Evolutionary conservation across 805 yeast genomes (phyloP).

Genomic region (Metschnikowia shivogae): DNA sequence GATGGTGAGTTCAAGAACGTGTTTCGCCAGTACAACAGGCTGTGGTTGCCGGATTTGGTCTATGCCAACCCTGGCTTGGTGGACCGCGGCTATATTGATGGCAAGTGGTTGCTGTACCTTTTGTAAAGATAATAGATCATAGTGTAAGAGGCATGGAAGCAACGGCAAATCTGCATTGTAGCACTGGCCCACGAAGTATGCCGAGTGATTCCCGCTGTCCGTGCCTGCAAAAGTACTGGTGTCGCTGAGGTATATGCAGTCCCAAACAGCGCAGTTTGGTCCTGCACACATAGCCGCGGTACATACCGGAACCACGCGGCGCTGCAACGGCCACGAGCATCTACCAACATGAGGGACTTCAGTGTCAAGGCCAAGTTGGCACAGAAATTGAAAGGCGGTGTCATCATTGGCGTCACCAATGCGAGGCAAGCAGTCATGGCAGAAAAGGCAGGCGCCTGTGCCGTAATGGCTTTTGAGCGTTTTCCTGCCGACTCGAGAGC

Average conservation of each 20-base stretch:
- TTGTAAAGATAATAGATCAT: constrained; percentile 16
- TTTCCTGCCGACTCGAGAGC: constrained; percentile 85
- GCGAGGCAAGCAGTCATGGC: constrained; percentile 80
- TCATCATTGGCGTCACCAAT: constrained; percentile 69
- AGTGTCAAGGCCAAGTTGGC: constrained; percentile 75
- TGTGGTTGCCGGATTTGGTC: constrained; percentile 39
- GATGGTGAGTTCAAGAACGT: constrained; percentile 22
- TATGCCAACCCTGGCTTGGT: constrained; percentile 40
- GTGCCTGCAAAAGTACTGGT: no score
- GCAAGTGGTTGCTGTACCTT: constrained; percentile 38
- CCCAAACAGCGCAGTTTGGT: no score
- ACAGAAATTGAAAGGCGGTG: constrained; percentile 81
- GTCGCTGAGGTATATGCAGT: no score
- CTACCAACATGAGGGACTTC: constrained; percentile 9
- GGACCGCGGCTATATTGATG: constrained; percentile 30
- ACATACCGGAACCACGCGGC: no score
- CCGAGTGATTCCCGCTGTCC: no score
- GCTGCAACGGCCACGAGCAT: no score
- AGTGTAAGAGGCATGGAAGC: no score
- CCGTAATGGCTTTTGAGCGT: constrained; percentile 83
- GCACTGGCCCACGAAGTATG: no score
- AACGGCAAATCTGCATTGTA: no score
- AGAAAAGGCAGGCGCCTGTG: constrained; percentile 81
- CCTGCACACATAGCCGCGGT: no score
- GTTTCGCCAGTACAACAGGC: constrained; percentile 34